Conservation (phyloP, 1,284 basidiomycete species). For the Cutaneotrichosporon mucoides region DNA sequence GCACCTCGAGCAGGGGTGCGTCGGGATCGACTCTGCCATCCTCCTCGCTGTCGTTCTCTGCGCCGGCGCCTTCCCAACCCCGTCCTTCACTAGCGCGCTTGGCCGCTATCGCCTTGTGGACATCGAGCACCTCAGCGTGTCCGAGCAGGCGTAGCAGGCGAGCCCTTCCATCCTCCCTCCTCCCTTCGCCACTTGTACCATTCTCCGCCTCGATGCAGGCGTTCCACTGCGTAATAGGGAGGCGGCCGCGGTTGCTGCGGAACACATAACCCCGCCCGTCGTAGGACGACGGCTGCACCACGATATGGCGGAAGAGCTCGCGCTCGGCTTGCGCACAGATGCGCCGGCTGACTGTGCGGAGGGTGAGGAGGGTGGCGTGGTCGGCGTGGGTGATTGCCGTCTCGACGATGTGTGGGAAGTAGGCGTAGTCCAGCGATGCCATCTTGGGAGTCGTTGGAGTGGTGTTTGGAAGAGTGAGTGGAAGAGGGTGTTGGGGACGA, state of each 20-base stretch:
- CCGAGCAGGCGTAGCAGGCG: neutral
- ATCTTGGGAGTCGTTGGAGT: neutral
- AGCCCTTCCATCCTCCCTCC: too few relatives aligned
- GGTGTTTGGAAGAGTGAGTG: neutral
- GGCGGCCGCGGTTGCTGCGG: neutral
- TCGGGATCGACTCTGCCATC: neutral
- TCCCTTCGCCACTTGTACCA: too few relatives aligned
- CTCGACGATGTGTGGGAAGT: neutral
- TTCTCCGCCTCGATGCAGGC: neutral
- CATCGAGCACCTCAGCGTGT: neutral
- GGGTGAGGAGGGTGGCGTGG: neutral
- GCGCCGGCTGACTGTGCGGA: neutral
- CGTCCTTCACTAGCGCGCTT: too few relatives aligned
- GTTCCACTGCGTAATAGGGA: neutral
- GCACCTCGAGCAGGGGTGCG: neutral
- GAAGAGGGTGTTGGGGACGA: neutral
- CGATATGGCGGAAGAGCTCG: neutral
- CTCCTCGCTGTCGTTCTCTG: too few relatives aligned
- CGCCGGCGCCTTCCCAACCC: too few relatives aligned
- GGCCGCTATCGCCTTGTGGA: neutral
- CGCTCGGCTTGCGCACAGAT: neutral
- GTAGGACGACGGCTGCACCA: neutral
- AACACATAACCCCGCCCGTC: neutral
- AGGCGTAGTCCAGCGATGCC: neutral
- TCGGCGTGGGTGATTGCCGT: neutral